Evolutionary conservation across 2,329 filamentous ascomycete genomes (phyloP).

Genomic region (Triangularia setosa): DNA sequence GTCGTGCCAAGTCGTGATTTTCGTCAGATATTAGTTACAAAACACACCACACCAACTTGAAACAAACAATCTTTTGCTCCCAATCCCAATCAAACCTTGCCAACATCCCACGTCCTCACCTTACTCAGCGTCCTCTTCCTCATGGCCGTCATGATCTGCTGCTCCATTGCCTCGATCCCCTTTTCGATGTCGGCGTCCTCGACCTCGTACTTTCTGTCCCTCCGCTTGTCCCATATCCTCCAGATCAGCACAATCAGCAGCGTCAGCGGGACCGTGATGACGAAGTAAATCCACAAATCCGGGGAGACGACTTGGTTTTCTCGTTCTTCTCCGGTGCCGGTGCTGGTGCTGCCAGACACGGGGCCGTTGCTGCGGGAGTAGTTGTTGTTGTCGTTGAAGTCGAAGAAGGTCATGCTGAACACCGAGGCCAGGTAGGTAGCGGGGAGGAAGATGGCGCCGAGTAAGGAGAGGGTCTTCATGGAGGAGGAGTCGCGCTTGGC

Average conservation of each 20-base stretch:
- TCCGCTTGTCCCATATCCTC: conserved; percentile 49
- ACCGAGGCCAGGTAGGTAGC: conserved; percentile 60
- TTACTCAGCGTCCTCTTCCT: conserved; percentile 55
- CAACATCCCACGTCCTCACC: conserved; percentile 48
- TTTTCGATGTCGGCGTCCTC: conserved; percentile 52
- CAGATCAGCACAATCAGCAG: conserved; percentile 51
- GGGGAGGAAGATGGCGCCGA: conserved; percentile 60
- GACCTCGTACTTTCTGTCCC: conserved; percentile 44
- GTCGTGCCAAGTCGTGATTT: background rate
- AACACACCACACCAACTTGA: background rate
- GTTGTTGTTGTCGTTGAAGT: conserved; percentile 48
- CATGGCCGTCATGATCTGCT: conserved; percentile 53
- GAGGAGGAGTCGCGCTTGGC: conserved; percentile 60
- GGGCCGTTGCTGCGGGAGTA: conserved; percentile 3
- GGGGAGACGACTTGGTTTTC: conserved; percentile 44
- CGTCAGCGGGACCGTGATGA: conserved; percentile 56
- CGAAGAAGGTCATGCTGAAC: conserved; percentile 65
- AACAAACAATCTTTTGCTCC: background rate
- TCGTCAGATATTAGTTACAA: background rate
- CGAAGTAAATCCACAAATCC: conserved; percentile 61
- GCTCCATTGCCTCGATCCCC: conserved; percentile 55
- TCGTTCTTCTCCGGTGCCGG: background rate
- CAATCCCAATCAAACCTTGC: background rate
- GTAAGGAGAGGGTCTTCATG: conserved; percentile 62
- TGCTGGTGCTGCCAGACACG: background rate